Evolutionary conservation across 805 yeast genomes (phyloP), one percentile per base, ranked within the genome.

Genomic region (Teunomyces atbi): DNA sequence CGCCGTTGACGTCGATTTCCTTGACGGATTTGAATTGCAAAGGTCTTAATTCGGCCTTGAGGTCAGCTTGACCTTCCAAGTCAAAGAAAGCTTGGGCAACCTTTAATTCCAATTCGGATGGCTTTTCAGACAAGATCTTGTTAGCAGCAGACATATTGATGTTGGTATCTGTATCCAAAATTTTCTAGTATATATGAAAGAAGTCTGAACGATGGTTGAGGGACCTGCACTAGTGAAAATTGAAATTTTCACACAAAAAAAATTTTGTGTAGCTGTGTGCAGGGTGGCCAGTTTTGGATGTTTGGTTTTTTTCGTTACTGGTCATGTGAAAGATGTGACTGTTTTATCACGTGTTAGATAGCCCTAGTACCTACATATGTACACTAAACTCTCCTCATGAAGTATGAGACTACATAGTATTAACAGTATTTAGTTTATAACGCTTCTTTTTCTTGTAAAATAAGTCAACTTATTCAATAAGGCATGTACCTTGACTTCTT

Each of bases 61-160:
- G 82, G 74, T 92, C 98, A 68, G 96, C 82, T 73, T 95, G 89
- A 76, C 86, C 81, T 84, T 94, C 98, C 77, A 94, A 84, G 81
- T 94, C 99, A 67, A 84, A 75, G 74, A 94, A 88, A 71, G 98
- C 97, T 82, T 92, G 97, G 70, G 97, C 97, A 74, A 94, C 96
- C 82, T 92, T 96, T 78, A 94, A 88, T 83, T 94, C 99, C 78
- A 94, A 90, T 81, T 94, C 98, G 74, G 94, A 75, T 81, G 99
- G 98, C 71, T 88, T 88, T 73, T 86, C 84, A 72, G 90, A 84
- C 78, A 92, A 85, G 78, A 94, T 83, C 84, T 94, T 94, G 77
- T 88, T 83, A 74, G 91, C 89, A 71, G 97, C 96, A 79, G 98
- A 92, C 98, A 92, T 92, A 60, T 65, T 80, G 59, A 48, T 40